Base-by-base conservation (phyloP, 2,329 filamentous ascomycete species). In the Penicillium vulpinum region DNA sequence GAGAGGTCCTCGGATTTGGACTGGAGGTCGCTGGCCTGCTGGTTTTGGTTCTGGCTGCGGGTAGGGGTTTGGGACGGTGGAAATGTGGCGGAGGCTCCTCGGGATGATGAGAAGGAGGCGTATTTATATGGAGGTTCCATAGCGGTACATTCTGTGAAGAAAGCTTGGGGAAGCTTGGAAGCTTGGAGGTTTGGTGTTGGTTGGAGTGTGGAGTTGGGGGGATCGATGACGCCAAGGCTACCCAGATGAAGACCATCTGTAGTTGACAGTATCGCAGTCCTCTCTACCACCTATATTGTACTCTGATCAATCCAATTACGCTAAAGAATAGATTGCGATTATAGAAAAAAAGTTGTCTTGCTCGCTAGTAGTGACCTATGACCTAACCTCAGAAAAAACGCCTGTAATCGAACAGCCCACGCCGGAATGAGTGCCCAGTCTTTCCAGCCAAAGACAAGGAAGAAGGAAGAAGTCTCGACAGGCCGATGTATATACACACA, bases 81-180 rank as follows among this genome's bases (percentile, higher is more conserved):
- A 29, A 63, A 63, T 35, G 63, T 62, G 47, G 63, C 62, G 18
- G 68, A 61, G 43, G 57, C 28, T 5, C 62, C 36, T 54, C 59
- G 56, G 16, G 65, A 51, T 43, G 57, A 48, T 24, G 62, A 60
- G 18, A 65, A 46, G 21, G 64, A 44, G 53, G 53, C 36, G 38
- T 44, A 29, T 56, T 64, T 47, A 56, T 47, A 18, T 56, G 54
- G 18, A 53, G 28, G 43, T 61, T 56, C 64, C 64, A 66, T 66
- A 15, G 54, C 43, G 51, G 24, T 48, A 48, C 56, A 57, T 58
- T 13, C 24, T 53, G 45, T 10, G 31, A 36, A 29, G 24, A 31
- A 48, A 48, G 50, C 16, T 13, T 35, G 26, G 47, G 38, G 24
- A 45, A 46, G 33, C 40, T 45, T 46, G 21, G 9, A 33, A 13